Percentiles rank a stretch among this genome's conserved stretches.
Conservation (phyloP, 257 asterid species). For the Misopates orontium region DNA sequence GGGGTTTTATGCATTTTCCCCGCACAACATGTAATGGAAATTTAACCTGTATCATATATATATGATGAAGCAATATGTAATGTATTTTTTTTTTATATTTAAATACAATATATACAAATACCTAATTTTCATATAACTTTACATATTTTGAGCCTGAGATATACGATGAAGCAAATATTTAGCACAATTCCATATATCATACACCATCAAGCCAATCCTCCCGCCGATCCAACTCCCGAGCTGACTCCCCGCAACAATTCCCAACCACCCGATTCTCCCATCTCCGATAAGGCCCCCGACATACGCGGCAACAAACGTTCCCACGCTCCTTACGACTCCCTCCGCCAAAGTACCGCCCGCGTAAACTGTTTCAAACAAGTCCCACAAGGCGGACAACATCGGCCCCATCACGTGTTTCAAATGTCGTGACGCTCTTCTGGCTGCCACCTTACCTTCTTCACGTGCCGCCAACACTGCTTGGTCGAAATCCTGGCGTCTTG, state of each 20-base stretch:
- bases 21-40: too few relatives aligned
- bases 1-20: too few relatives aligned
- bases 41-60: too few relatives aligned
- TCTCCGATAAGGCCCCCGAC: slow-evolving; percentile 54
- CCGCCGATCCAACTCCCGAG: slow-evolving; percentile 65
- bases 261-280: slow-evolving; percentile 53
- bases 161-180: slow-evolving; percentile 31
- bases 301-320: slow-evolving; percentile 49
- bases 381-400: slow-evolving; percentile 52
- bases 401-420: slow-evolving; percentile 49
- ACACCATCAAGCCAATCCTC: slow-evolving; percentile 51
- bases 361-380: slow-evolving; percentile 50
- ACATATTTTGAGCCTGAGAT: neutral
- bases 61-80: too few relatives aligned
- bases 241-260: slow-evolving; percentile 56
- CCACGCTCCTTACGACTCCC: slow-evolving; percentile 40
- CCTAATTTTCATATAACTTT: too few relatives aligned
- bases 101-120: too few relatives aligned
- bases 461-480: slow-evolving; percentile 37
- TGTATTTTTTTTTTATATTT: too few relatives aligned
- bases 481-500: slow-evolving; percentile 28
- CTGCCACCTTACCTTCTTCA: slow-evolving; percentile 40
- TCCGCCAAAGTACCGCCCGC: slow-evolving; percentile 48
- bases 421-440: slow-evolving; percentile 40
- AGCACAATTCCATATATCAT: slow-evolving; percentile 45